A percentile compares a stretch with the other conserved stretches of the same genome.
phyloP scores from a whole-genome alignment of 306 rosid genomes.

The Prunus mume region DNA sequence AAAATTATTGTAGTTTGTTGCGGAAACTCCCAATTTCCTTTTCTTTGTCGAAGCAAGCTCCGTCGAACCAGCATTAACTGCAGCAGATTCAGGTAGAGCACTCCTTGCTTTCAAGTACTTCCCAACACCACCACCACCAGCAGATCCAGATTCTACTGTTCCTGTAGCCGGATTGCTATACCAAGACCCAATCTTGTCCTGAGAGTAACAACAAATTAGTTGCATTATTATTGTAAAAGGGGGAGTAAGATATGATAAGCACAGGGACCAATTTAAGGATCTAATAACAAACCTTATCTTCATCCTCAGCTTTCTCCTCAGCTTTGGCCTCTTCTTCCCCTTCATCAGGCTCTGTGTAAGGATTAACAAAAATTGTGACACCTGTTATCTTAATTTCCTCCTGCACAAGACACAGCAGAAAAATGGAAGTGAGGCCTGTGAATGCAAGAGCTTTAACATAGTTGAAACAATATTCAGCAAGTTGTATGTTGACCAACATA shows the following conservation, averaged over 20 bases:
- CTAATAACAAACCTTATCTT: slow-evolving; percentile 62
- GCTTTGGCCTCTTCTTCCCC: slow-evolving; percentile 58
- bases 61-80: slow-evolving; percentile 30
- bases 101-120: slow-evolving; percentile 75
- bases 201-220: slow-evolving; percentile 24
- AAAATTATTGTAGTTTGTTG: slow-evolving; percentile 58
- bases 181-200: slow-evolving; percentile 92
- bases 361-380: slow-evolving; percentile 77
- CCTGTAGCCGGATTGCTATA: slow-evolving; percentile 85
- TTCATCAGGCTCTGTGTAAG: slow-evolving; percentile 90
- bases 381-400: slow-evolving; percentile 90
- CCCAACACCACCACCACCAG: slow-evolving; percentile 66
- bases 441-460: background rate
- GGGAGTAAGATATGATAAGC: slow-evolving; percentile 8
- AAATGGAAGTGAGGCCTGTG: slow-evolving; percentile 12
- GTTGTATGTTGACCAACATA: background rate
- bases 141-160: slow-evolving; percentile 46
- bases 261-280: slow-evolving; percentile 14
- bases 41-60: slow-evolving; percentile 56
- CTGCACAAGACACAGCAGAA: slow-evolving; percentile 39
- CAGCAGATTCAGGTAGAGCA: slow-evolving; percentile 46
- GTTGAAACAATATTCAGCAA: background rate
- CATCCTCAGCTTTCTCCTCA: slow-evolving; percentile 69
- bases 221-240: background rate
- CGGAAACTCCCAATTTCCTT: slow-evolving; percentile 44